Evolutionary conservation across 768 basidiomycete genomes (phyloP).

Genomic region (Udeniomyces megalosporus): DNA sequence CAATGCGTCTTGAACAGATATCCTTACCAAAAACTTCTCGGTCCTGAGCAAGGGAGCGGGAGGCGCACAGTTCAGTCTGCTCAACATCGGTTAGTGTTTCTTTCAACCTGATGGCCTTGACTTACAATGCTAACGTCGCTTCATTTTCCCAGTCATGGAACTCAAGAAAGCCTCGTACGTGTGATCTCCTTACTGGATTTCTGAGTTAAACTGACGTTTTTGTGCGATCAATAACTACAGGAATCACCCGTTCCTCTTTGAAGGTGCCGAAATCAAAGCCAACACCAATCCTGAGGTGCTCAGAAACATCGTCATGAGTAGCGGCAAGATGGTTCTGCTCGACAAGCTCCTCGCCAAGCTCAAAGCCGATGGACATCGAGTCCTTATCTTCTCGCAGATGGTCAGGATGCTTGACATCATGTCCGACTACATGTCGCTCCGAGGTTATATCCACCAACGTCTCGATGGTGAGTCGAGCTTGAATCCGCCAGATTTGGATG

Average conservation of each 20-base stretch:
- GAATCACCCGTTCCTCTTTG: slow-evolving; percentile 94
- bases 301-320: slow-evolving; percentile 94
- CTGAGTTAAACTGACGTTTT: neutral
- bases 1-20: slow-evolving; percentile 33
- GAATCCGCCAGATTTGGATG: neutral
- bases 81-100: slow-evolving; percentile 62
- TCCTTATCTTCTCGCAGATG: slow-evolving; percentile 97
- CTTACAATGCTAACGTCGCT: too few relatives aligned
- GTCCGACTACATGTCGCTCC: slow-evolving; percentile 82
- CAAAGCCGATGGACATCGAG: slow-evolving; percentile 82
- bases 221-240: neutral
- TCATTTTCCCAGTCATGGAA: slow-evolving; percentile 63
- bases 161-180: slow-evolving; percentile 70
- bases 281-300: slow-evolving; percentile 63
- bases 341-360: slow-evolving; percentile 88
- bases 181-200: neutral
- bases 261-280: slow-evolving; percentile 61
- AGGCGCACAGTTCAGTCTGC: slow-evolving; percentile 68
- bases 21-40: slow-evolving; percentile 89
- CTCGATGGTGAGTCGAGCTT: slow-evolving; percentile 52
- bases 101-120: neutral
- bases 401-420: slow-evolving; percentile 96
- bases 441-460: slow-evolving; percentile 83
- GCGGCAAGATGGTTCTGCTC: slow-evolving; percentile 93
- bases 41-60: slow-evolving; percentile 71